A percentile compares a stretch with the other conserved stretches of the same genome.
Conservation (phyloP, 2,329 filamentous ascomycete genomes). For the Fusarium paranaense region DNA sequence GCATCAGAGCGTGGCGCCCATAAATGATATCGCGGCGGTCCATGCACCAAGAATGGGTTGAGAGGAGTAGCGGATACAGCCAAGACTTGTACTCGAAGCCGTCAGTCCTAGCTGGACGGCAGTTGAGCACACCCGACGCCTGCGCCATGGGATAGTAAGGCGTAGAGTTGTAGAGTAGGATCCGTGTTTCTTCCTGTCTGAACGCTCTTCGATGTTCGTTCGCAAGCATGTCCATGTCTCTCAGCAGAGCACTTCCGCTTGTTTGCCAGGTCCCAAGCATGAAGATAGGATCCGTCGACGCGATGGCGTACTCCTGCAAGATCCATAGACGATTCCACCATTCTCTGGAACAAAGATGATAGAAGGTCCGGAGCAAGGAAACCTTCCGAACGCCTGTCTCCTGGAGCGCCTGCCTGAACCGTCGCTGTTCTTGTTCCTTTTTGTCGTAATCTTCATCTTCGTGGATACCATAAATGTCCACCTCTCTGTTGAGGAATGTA, state of each 20-base stretch:
- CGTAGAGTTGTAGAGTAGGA: background rate
- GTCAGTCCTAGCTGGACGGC: background rate
- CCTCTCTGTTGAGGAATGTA: background rate
- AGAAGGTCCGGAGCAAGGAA: background rate
- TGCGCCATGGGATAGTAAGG: background rate
- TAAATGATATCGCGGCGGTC: background rate
- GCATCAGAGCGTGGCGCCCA: background rate
- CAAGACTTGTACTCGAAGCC: background rate
- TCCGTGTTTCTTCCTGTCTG: background rate
- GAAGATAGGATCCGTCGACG: background rate
- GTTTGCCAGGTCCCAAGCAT: background rate
- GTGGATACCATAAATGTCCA: background rate
- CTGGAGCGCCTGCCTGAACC: background rate
- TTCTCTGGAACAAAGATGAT: background rate
- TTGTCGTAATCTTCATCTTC: background rate
- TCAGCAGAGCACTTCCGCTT: background rate
- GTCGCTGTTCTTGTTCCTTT: background rate
- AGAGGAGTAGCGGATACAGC: background rate
- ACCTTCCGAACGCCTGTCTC: background rate
- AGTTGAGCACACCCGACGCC: background rate
- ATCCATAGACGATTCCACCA: background rate
- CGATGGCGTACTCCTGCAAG: background rate
- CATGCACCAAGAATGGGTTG: background rate
- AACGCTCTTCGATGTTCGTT: background rate
- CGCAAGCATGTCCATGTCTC: background rate